Conservation (phyloP, 2,329 filamentous ascomycete species). For the Talaromyces pinophilus region DNA sequence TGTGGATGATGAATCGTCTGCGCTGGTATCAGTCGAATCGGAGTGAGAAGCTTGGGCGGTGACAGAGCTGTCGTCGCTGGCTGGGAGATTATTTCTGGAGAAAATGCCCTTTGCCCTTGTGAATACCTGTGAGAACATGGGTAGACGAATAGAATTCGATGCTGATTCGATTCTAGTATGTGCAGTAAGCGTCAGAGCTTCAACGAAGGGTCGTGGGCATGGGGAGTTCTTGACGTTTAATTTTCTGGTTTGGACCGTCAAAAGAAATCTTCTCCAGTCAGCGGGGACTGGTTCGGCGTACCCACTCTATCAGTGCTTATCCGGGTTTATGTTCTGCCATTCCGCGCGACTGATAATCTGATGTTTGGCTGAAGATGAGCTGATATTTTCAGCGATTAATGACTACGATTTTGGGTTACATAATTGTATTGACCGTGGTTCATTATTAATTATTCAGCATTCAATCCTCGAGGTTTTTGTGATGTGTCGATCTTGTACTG, state of each 20-base stretch:
- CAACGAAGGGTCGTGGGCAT: background rate
- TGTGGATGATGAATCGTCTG: constrained; percentile 15
- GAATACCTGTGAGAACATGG: constrained; percentile 47
- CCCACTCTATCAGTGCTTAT: constrained; percentile 17
- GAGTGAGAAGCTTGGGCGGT: constrained; percentile 22
- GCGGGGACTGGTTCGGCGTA: constrained; percentile 6
- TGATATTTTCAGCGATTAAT: background rate
- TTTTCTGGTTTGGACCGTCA: background rate
- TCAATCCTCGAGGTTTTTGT: background rate
- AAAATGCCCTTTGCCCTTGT: constrained; percentile 47
- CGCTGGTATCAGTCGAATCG: constrained; percentile 19
- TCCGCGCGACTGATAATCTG: background rate
- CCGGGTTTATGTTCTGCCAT: constrained; percentile 29
- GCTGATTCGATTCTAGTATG: background rate
- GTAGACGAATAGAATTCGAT: constrained; percentile 24
- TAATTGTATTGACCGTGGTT: background rate
- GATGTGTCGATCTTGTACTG: too few species aligned
- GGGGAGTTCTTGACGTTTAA: background rate
- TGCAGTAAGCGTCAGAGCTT: background rate
- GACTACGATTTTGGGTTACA: background rate
- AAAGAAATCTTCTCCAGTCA: constrained; percentile 16
- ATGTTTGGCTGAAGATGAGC: background rate
- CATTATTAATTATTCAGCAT: background rate
- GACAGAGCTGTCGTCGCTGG: constrained; percentile 21
- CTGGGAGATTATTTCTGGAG: constrained; percentile 34